Percentiles rank a stretch among this genome's conserved stretches.
Conservation (phyloP, 2,329 filamentous ascomycete species). For the Aphanoascus verrucosus region DNA sequence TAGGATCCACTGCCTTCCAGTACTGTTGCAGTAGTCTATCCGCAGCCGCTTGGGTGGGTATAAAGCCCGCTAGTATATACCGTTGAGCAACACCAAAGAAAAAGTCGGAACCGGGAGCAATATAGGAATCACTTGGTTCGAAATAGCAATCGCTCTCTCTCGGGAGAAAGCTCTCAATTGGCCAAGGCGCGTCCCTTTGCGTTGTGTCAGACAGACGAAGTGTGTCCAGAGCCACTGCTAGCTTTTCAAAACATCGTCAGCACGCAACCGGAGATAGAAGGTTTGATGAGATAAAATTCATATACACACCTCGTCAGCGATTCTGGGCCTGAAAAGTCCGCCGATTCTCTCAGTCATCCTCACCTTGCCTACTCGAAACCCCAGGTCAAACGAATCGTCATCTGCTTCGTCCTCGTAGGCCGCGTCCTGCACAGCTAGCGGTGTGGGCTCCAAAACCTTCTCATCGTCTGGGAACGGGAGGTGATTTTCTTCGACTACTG, state of each 20-base stretch:
- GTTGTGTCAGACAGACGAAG: slow-evolving; percentile 1
- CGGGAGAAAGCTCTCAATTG: background rate
- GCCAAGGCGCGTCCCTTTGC: background rate
- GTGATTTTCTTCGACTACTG: slow-evolving; percentile 42
- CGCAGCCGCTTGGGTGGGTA: slow-evolving; percentile 49
- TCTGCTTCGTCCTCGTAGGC: slow-evolving; percentile 56
- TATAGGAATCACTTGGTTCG: slow-evolving; percentile 54
- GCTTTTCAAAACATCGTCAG: background rate
- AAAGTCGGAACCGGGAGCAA: slow-evolving; percentile 57
- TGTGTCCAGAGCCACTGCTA: slow-evolving; percentile 1
- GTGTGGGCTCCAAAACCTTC: slow-evolving; percentile 50
- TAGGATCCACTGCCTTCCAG: slow-evolving; percentile 55
- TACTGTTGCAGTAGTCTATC: slow-evolving; percentile 58
- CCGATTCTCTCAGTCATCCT: slow-evolving; percentile 64
- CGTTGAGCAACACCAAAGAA: slow-evolving; percentile 48
- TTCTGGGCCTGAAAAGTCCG: slow-evolving; percentile 58
- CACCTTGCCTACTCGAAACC: slow-evolving; percentile 60
- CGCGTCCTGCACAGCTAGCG: slow-evolving; percentile 53
- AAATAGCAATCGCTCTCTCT: slow-evolving; percentile 39
- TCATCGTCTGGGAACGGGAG: slow-evolving; percentile 42
- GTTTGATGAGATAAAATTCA: background rate
- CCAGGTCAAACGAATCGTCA: slow-evolving; percentile 59
- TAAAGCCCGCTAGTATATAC: slow-evolving; percentile 47
- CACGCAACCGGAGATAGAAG: background rate
- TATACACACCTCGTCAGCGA: slow-evolving; percentile 55